Base-by-base conservation (phyloP, 2,329 filamentous ascomycete genomes). In the Cladosporium sp. region DNA sequence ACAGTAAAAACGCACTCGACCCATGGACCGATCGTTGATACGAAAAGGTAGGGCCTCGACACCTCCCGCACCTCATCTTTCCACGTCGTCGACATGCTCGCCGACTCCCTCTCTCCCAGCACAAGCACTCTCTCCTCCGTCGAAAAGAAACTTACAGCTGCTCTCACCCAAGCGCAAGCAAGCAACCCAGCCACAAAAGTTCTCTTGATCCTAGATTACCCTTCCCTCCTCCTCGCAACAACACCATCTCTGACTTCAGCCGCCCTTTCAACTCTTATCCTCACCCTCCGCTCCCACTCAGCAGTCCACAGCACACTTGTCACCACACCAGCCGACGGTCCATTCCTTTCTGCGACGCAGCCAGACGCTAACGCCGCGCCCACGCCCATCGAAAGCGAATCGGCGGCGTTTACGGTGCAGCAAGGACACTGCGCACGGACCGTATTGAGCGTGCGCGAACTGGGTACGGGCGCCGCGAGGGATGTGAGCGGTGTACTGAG, bases 401-500 rank as follows among this genome's bases (percentile, higher is more conserved):
- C 92, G 71, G 86, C 91, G 1, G 84, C 88, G n/a, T 86, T 97
- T 66, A 79, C 90, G 23, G 81, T 93, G 40, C 86, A 85, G 6
- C 79, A 90, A 68, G 91, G 90, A n/a, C 92, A 97, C 75, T 84
- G 87, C 71, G 91, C 93, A 10, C 80, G 86, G n/a, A 82, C 85
- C 68, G 84, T 94, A 3, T 79, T 96, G 72, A 87, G 91, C 67
- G 80, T 95, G 66, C 83, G 93, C 62, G 84, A 89, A 73, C 78
- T 98, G 67, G 93, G 96, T 74, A 96, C 93, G 0, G 94, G 94
- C 0, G 88, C 89, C n/a, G 93, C 94, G 68, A 89, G 86, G 75
- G 94, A 97, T 78, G 91, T 98, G 35, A 96, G 91, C 78, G 94
- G 94, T 2, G 92, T 97, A 52, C 74, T 97, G 68, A 85, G 93